Percentiles rank a stretch among this genome's conserved stretches.
These are phyloP conservation scores for Blastobotrys parvus DNA, from an alignment of 805 yeast genomes.

Conservation along the genomic window DNA sequence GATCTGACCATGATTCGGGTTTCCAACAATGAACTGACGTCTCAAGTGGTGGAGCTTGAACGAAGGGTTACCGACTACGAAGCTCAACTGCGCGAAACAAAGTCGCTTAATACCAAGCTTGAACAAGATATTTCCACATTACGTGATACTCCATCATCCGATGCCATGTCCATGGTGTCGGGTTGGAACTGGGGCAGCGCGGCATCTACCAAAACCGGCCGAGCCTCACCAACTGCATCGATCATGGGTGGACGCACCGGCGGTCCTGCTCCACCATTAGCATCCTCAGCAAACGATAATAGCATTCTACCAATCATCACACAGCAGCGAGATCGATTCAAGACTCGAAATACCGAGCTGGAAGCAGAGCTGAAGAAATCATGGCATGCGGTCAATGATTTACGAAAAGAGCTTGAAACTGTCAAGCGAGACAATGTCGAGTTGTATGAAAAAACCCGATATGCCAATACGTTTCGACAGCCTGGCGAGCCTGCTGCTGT, in stretches of 20 bases:
- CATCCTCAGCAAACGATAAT: conserved; percentile 26
- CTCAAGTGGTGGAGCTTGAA: conserved; percentile 33
- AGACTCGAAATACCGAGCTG: conserved; percentile 70
- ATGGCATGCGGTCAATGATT: conserved; percentile 43
- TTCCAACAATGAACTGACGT: conserved; percentile 40
- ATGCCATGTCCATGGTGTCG: conserved; percentile 25
- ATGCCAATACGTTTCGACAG: conserved; percentile 21
- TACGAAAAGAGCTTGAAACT: conserved; percentile 54
- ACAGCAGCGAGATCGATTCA: conserved; percentile 90
- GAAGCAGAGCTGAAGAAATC: conserved; percentile 71
- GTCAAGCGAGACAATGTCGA: conserved; percentile 70
- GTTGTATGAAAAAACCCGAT: conserved; percentile 58
- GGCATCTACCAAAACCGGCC: conserved; percentile 19
- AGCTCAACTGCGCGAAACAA: too few species aligned
- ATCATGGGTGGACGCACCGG: conserved; percentile 23
- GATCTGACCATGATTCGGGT: conserved; percentile 63
- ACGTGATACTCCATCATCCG: conserved; percentile 44
- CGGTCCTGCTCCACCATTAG: conserved; percentile 9
- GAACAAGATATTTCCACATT: conserved; percentile 66
- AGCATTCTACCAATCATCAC: conserved; percentile 74
- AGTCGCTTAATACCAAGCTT: conserved; percentile 46
- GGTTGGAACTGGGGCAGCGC: conserved; percentile 22
- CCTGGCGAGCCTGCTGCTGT: conserved; percentile 19
- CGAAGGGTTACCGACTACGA: conserved; percentile 32
- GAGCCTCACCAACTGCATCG: conserved; percentile 33